Conservation (phyloP, 2,329 filamentous ascomycete species). For the Magnaporthiopsis rhizophila region DNA sequence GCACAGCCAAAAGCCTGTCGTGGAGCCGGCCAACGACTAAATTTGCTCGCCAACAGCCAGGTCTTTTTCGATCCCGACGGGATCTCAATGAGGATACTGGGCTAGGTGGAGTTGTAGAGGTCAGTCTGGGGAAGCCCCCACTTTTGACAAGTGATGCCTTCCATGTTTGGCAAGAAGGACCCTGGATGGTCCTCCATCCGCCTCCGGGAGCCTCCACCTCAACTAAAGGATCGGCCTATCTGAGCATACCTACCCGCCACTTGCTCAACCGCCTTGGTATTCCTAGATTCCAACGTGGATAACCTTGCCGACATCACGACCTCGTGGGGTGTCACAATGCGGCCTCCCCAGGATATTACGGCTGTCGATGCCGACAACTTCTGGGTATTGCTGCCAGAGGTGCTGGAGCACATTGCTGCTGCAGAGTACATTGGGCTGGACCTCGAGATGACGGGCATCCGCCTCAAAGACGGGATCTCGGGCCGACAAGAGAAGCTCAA, state of each 20-base stretch:
- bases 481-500: not conserved
- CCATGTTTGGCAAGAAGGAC: not conserved
- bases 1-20: too few relatives aligned
- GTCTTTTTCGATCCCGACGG: not conserved
- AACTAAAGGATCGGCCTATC: not conserved
- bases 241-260: not conserved
- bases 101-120: not conserved
- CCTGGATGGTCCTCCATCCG: not conserved
- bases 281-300: not conserved
- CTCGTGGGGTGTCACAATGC: not conserved
- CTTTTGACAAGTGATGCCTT: not conserved
- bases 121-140: not conserved
- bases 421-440: constrained; percentile 27
- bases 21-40: too few relatives aligned
- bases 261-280: not conserved
- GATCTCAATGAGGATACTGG: not conserved
- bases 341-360: constrained; percentile 14
- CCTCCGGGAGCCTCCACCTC: not conserved
- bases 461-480: constrained; percentile 7
- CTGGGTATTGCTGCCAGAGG: constrained; percentile 19
- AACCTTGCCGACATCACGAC: not conserved
- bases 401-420: constrained; percentile 21
- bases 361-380: constrained; percentile 20
- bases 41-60: not conserved
- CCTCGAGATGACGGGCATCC: constrained; percentile 30